Base-by-base conservation (phyloP, 257 asterid genomes). In the Primulina eburnea region DNA sequence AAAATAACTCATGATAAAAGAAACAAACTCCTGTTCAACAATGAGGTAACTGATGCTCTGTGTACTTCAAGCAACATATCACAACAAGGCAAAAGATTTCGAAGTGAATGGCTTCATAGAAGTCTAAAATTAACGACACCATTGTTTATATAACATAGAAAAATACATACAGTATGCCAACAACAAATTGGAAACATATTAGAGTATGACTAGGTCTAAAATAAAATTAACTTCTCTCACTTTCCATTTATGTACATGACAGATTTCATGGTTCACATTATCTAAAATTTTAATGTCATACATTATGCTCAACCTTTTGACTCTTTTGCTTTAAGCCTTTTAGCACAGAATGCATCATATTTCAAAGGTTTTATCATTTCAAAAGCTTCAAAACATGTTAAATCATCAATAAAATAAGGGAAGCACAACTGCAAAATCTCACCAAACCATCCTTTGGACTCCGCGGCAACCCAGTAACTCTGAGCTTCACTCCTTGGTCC, bases 401-500 rank as follows among this genome's bases (percentile, higher is more conserved):
- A 65, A 38, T 1, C 16, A 70, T 33, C 60, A 64, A 47, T 32
- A 26, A 16, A 72, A 67, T 43, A 2, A 62, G 35, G 28, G 35
- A 57, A 38, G 21, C 40, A 66, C 5, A 4, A 66, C 16, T 5
- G 57, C 53, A 43, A 61, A 78, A 73, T 73, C 96, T 90, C 78
- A 93, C 99, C 97, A 73, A 93, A 93, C 99, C 99, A 93, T 73
- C 82, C 82, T 82, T 86, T 89, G 21, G 96, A 74, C 78, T 93
- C 99, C 5, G 99, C 99, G 66, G 87, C 99, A 40, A 17, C 63
- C 97, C 97, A 93, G 71, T 93, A 93, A 78, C 99, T 90, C 85
- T 93, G 97, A 32, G 99, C 96, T 73, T 93, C 99, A 24, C 99
- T 93, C 37, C 95, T 77, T 0, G 99, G 99, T 8, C 97, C 97